These are phyloP conservation scores for Aplosporella prunicola DNA, from an alignment of 2,329 filamentous ascomycete genomes.

Conservation along the genomic window DNA sequence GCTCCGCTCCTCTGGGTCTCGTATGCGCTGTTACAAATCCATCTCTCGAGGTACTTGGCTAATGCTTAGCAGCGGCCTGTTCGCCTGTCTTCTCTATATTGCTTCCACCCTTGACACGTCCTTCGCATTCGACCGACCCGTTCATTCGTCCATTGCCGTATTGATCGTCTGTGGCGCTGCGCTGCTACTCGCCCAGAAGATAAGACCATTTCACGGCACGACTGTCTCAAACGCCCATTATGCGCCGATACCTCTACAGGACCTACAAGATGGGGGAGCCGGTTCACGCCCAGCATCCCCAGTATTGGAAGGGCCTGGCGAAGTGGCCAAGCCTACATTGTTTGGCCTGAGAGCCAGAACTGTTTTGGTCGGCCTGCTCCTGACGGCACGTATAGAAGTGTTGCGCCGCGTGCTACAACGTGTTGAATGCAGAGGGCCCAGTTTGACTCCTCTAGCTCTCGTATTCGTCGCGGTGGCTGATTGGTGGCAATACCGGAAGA, in stretches of 20 bases:
- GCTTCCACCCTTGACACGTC: conserved; percentile 23
- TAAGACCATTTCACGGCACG: conserved; percentile 1
- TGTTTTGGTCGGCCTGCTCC: conserved; percentile 20
- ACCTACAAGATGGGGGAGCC: neutral
- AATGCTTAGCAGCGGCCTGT: conserved; percentile 21
- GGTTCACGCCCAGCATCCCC: neutral
- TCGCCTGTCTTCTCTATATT: conserved; percentile 25
- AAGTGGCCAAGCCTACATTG: neutral
- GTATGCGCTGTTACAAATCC: too few species aligned
- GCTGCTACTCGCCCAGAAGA: conserved; percentile 14
- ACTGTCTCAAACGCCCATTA: conserved; percentile 14
- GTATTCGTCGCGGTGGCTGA: conserved; percentile 2
- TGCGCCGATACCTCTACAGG: conserved; percentile 22
- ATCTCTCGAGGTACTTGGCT: too few species aligned
- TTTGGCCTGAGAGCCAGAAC: conserved; percentile 1
- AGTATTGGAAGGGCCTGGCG: neutral
- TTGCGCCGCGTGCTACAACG: conserved; percentile 22
- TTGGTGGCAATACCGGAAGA: neutral
- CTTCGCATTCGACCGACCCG: conserved; percentile 28
- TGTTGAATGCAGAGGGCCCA: conserved; percentile 21
- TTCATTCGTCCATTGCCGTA: conserved; percentile 24
- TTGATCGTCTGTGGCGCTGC: conserved; percentile 25
- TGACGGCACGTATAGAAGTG: conserved; percentile 23
- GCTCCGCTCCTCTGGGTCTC: conserved; percentile 1
- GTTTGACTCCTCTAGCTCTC: neutral